Evolutionary conservation across 2,329 filamentous ascomycete species (phyloP).

Genomic region (Pseudogymnoascus sp.): DNA sequence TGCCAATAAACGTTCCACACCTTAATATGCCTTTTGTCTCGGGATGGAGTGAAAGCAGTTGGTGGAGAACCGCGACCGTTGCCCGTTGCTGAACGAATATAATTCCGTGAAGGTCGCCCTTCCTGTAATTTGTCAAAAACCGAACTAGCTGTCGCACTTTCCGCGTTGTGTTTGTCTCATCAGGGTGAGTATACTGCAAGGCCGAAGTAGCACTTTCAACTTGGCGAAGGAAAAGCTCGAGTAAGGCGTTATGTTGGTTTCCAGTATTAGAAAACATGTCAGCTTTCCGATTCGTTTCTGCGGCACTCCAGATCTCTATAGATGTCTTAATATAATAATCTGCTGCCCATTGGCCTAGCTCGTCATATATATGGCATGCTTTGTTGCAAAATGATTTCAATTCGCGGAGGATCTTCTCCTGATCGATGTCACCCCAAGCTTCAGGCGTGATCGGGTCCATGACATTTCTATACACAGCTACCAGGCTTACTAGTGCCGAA

Average conservation of each 20-base stretch:
- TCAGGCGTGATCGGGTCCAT: constrained; percentile 43
- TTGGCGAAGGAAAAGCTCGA: constrained; percentile 13
- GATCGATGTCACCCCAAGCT: constrained; percentile 51
- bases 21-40: constrained; percentile 37
- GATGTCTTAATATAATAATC: constrained; percentile 51
- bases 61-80: constrained; percentile 50
- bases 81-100: constrained; percentile 59
- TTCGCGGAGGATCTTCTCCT: constrained; percentile 34
- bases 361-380: constrained; percentile 40
- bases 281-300: constrained; percentile 49
- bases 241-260: constrained; percentile 24
- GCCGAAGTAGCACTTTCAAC: constrained; percentile 17
- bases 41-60: constrained; percentile 45
- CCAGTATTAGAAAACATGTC: constrained; percentile 33
- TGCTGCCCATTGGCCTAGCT: constrained; percentile 61
- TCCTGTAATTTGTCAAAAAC: constrained; percentile 33
- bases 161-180: constrained; percentile 18
- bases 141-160: constrained; percentile 51
- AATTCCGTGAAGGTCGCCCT: constrained; percentile 44
- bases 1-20: constrained; percentile 49
- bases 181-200: constrained; percentile 34
- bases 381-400: constrained; percentile 47
- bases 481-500: constrained; percentile 27
- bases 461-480: constrained; percentile 36
- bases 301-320: constrained; percentile 36